phyloP scores from a whole-genome alignment of 1,284 basidiomycete species.

The Ustilago hordei region DNA sequence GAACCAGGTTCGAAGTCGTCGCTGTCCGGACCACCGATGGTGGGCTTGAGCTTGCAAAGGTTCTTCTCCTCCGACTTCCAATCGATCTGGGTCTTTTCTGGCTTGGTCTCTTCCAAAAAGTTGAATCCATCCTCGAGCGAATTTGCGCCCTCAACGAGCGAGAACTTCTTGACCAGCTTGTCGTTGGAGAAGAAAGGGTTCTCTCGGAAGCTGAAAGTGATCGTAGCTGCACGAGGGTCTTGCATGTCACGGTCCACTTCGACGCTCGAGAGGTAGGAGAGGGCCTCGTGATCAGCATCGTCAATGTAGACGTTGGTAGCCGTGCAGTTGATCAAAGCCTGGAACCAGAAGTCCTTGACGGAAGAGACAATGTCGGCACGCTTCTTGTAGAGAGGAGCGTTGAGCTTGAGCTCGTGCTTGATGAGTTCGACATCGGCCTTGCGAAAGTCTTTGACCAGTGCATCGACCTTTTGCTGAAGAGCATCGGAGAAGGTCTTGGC shows the following conservation, averaged over 20 bases:
- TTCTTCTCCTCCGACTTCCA: slow-evolving; percentile 85
- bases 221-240: slow-evolving; percentile 63
- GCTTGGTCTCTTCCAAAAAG: slow-evolving; percentile 63
- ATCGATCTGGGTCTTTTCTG: slow-evolving; percentile 74
- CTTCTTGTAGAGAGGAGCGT: slow-evolving; percentile 63
- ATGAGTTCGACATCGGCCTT: slow-evolving; percentile 59
- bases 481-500: slow-evolving; percentile 50
- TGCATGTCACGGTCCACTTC: slow-evolving; percentile 55
- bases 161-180: slow-evolving; percentile 64
- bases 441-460: slow-evolving; percentile 55
- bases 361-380: slow-evolving; percentile 58
- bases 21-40: slow-evolving; percentile 70
- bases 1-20: slow-evolving; percentile 78
- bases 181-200: slow-evolving; percentile 62
- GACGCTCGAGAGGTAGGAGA: slow-evolving; percentile 60
- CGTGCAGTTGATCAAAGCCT: slow-evolving; percentile 65
- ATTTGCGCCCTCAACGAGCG: slow-evolving; percentile 54
- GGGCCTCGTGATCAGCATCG: slow-evolving; percentile 63
- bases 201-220: slow-evolving; percentile 63
- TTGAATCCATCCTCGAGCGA: slow-evolving; percentile 61
- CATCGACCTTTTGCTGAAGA: slow-evolving; percentile 49
- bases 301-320: slow-evolving; percentile 66
- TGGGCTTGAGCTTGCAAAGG: slow-evolving; percentile 81
- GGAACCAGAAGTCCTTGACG: slow-evolving; percentile 65
- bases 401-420: slow-evolving; percentile 61